A percentile compares a stretch with the other conserved stretches of the same genome.
Evolutionary conservation across 768 basidiomycete genomes (phyloP).

Genomic region (Megacollybia marginata): DNA sequence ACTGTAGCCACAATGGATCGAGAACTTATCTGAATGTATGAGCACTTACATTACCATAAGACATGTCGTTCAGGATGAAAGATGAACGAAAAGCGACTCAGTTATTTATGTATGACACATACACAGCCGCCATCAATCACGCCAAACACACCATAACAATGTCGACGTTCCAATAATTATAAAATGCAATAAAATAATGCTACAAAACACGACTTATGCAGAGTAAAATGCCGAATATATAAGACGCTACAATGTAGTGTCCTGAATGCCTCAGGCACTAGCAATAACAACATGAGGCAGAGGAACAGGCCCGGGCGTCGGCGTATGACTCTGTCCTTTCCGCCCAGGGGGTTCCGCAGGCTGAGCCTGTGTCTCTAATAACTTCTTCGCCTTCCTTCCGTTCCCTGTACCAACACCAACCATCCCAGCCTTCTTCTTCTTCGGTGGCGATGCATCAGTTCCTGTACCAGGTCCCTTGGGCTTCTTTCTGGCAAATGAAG

Average conservation of each 20-base stretch:
- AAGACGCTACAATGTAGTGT: neutral
- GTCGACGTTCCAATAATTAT: no score
- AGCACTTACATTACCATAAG: no score
- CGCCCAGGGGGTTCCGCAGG: constrained; percentile 2
- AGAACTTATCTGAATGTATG: no score
- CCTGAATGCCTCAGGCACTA: constrained; percentile 15
- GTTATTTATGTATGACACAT: no score
- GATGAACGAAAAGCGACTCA: no score
- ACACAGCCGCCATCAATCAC: no score
- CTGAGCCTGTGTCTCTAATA: constrained; percentile 4
- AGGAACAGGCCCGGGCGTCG: constrained; percentile 8
- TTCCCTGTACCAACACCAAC: constrained; percentile 35
- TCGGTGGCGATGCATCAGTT: constrained; percentile 14
- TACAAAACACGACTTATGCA: neutral
- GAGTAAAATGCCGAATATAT: no score
- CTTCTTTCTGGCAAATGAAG: constrained; percentile 59
- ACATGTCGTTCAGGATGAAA: no score
- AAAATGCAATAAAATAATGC: neutral
- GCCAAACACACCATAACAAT: no score
- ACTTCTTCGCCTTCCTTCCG: constrained; percentile 38
- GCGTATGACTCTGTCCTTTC: constrained; percentile 5
- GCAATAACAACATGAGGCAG: constrained; percentile 28
- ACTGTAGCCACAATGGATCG: no score
- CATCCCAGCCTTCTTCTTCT: constrained; percentile 41
- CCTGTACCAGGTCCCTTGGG: constrained; percentile 12